Percentiles rank a stretch among this genome's conserved stretches.
Evolutionary conservation across 768 basidiomycete genomes (phyloP).

Genomic region (Dioszegia hungarica): DNA sequence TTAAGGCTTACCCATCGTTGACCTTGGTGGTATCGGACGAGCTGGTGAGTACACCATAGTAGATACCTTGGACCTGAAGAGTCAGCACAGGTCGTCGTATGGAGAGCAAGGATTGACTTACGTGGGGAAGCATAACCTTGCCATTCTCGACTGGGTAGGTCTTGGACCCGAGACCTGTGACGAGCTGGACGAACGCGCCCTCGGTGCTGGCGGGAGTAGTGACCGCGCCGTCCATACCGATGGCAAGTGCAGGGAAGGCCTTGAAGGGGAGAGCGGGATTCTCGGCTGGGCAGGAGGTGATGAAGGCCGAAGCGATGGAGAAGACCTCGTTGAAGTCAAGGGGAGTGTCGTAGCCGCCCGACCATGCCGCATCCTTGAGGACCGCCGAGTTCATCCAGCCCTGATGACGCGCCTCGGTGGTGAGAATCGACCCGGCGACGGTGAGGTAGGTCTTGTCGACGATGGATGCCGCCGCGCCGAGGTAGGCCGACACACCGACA

Average conservation of each 20-base stretch:
- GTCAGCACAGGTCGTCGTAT: constrained; percentile 52
- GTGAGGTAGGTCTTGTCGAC: constrained; percentile 52
- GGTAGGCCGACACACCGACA: constrained; percentile 58
- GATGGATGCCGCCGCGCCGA: constrained; percentile 55
- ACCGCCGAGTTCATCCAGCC: constrained; percentile 60
- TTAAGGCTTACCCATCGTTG: constrained; percentile 46
- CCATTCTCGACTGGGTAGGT: constrained; percentile 51
- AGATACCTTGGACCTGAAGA: too few relatives aligned
- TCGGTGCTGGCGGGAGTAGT: constrained; percentile 42
- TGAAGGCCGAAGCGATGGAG: constrained; percentile 55
- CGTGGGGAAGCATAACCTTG: constrained; percentile 34
- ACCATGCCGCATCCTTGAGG: constrained; percentile 57
- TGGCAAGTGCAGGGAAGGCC: constrained; percentile 56
- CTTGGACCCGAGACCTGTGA: constrained; percentile 55
- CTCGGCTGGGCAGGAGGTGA: constrained; percentile 56
- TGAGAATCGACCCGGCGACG: constrained; percentile 59
- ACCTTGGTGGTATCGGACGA: too few relatives aligned
- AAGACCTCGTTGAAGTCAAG: constrained; percentile 53
- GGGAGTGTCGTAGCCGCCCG: constrained; percentile 58
- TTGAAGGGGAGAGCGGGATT: constrained; percentile 58
- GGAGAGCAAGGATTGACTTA: constrained; percentile 56
- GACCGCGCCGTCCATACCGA: constrained; percentile 31
- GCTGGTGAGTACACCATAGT: too few relatives aligned
- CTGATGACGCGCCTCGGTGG: constrained; percentile 63
- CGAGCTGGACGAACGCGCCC: constrained; percentile 53